Conservation (phyloP, 1,284 basidiomycete genomes). For the Stygiomarasmius scandens region DNA sequence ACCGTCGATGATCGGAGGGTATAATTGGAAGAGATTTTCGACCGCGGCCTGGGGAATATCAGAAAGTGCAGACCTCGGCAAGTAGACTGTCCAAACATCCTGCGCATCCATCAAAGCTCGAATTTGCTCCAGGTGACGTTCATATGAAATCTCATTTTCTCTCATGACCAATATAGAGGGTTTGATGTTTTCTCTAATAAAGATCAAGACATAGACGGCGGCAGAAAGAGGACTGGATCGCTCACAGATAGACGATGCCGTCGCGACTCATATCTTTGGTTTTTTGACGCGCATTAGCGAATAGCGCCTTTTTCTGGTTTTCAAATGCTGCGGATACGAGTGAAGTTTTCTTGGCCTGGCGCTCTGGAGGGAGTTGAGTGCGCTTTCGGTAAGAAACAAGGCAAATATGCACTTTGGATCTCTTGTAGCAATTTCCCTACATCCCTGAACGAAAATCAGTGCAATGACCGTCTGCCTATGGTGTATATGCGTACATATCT, state of each 20-base stretch:
- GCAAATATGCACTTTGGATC: constrained; percentile 22
- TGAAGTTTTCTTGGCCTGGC: constrained; percentile 26
- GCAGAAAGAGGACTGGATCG: not conserved
- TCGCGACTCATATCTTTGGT: constrained; percentile 25
- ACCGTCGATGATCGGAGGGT: constrained; percentile 22
- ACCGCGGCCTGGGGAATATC: constrained; percentile 10
- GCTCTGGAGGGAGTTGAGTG: constrained; percentile 18
- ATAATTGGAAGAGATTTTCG: constrained; percentile 15
- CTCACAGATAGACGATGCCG: constrained; percentile 23
- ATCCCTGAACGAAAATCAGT: not conserved
- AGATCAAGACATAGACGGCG: not conserved
- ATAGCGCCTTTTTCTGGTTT: constrained; percentile 30
- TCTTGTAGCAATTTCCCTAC: constrained; percentile 23
- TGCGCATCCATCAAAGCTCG: constrained; percentile 21
- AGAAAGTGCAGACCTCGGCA: not conserved
- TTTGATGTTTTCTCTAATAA: constrained; percentile 16
- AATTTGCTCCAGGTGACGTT: constrained; percentile 15
- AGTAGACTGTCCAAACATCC: constrained; percentile 12
- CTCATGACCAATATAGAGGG: constrained; percentile 18
- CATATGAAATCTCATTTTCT: constrained; percentile 19
- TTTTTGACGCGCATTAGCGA: constrained; percentile 23
- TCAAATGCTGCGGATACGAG: constrained; percentile 27
- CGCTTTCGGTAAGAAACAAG: not conserved
- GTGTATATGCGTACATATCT: constrained; percentile 11
- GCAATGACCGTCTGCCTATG: too few relatives aligned